Conservation (phyloP, 1,139 yeast species). For the Blastobotrys serpentis region DNA sequence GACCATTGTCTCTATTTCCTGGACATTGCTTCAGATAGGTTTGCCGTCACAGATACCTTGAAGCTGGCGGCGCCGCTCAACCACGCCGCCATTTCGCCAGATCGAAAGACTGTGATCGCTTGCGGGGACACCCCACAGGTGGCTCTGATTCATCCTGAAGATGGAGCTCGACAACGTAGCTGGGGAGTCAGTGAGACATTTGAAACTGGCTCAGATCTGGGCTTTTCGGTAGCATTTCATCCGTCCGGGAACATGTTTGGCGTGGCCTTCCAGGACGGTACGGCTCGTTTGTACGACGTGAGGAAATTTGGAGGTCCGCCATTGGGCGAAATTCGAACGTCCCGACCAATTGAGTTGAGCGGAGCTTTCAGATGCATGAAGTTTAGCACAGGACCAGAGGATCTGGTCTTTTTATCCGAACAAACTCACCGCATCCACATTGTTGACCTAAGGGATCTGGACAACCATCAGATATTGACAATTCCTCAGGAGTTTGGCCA, state of each 20-base stretch:
- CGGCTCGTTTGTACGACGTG: slow-evolving; percentile 71
- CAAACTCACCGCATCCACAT: slow-evolving; percentile 86
- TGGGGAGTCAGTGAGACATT: slow-evolving; percentile 40
- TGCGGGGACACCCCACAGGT: slow-evolving; percentile 61
- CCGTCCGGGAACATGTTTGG: slow-evolving; percentile 72
- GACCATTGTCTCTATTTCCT: slow-evolving; percentile 69
- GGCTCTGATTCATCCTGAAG: slow-evolving; percentile 48
- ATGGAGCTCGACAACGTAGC: slow-evolving; percentile 9
- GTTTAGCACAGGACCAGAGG: slow-evolving; percentile 71
- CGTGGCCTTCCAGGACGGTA: slow-evolving; percentile 82
- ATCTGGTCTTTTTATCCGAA: slow-evolving; percentile 72
- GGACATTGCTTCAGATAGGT: slow-evolving; percentile 53
- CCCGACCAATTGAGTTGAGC: slow-evolving; percentile 36
- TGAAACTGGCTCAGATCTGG: slow-evolving; percentile 67
- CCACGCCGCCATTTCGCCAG: slow-evolving; percentile 61
- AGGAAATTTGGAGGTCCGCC: slow-evolving; percentile 49
- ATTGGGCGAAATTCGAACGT: slow-evolving; percentile 40
- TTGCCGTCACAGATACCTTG: slow-evolving; percentile 42
- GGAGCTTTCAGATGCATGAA: slow-evolving; percentile 68
- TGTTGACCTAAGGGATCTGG: slow-evolving; percentile 69
- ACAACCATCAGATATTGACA: slow-evolving; percentile 73
- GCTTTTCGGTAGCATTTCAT: slow-evolving; percentile 80
- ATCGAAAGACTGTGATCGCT: slow-evolving; percentile 51
- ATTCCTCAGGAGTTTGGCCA: slow-evolving; percentile 39
- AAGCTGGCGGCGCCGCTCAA: slow-evolving; percentile 55